These are phyloP conservation scores for Penicillium sp. DNA, from an alignment of 2,329 filamentous ascomycete species.

Conservation along the genomic window DNA sequence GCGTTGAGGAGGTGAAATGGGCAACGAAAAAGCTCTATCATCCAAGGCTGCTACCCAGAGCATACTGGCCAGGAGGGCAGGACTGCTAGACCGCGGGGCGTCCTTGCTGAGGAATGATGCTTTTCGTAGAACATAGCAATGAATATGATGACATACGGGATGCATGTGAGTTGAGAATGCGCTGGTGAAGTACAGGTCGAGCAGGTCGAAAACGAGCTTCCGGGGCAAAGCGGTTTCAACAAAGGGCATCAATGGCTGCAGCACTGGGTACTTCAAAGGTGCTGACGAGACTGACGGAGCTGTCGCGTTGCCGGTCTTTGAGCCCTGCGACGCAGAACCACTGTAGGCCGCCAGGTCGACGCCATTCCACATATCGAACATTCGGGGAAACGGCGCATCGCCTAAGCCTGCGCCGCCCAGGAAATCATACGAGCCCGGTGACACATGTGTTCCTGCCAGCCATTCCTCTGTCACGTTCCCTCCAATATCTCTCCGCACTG, in stretches of 20 bases:
- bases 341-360: conserved; percentile 32
- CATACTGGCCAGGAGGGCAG: conserved; percentile 87
- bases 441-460: conserved; percentile 38
- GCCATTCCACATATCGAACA: conserved; percentile 40
- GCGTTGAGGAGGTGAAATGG: conserved; percentile 79
- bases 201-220: conserved; percentile 80
- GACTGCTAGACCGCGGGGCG: conserved; percentile 79
- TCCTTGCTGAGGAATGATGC: conserved; percentile 82
- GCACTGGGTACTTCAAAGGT: conserved; percentile 76
- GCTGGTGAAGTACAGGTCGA: conserved; percentile 90
- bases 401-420: conserved; percentile 31
- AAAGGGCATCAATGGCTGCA: conserved; percentile 81
- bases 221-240: conserved; percentile 78
- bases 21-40: conserved; percentile 83
- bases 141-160: conserved; percentile 86
- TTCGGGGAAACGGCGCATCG: conserved; percentile 34
- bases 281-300: conserved; percentile 43
- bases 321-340: conserved; percentile 57
- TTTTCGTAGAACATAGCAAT: conserved; percentile 88
- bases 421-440: conserved; percentile 39
- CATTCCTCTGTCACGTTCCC: conserved; percentile 40
- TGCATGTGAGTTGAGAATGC: conserved; percentile 87
- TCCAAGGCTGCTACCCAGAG: conserved; percentile 97
- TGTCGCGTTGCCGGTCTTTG: conserved; percentile 61
- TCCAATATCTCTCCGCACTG: conserved; percentile 25